Evolutionary conservation across 1,284 basidiomycete species (phyloP).

Genomic region (Papiliotrema flavescens): DNA sequence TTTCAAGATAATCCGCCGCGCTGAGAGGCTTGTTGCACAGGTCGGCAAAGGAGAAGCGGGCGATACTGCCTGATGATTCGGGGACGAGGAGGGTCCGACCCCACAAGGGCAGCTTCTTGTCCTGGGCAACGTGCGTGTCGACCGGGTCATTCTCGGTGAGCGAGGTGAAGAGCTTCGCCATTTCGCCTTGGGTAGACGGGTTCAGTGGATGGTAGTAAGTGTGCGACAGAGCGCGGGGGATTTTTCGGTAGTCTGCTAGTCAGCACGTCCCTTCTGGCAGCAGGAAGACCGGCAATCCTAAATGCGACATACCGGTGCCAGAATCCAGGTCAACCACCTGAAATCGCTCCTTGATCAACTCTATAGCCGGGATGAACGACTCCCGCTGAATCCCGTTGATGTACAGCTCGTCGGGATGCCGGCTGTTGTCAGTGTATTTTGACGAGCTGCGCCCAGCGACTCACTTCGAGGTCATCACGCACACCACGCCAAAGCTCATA

Average conservation of each 20-base stretch:
- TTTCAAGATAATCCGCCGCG: constrained; percentile 93
- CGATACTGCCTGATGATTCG: constrained; percentile 70
- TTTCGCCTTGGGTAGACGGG: constrained; percentile 57
- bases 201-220: constrained; percentile 84
- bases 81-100: constrained; percentile 78
- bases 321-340: constrained; percentile 89
- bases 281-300: background rate
- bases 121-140: constrained; percentile 55
- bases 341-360: constrained; percentile 82
- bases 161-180: constrained; percentile 77
- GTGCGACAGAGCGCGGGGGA: constrained; percentile 82
- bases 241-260: constrained; percentile 76
- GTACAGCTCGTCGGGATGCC: constrained; percentile 95
- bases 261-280: no score
- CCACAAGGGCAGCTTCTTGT: constrained; percentile 78
- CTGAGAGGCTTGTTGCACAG: constrained; percentile 86
- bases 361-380: constrained; percentile 94
- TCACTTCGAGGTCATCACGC: constrained; percentile 95
- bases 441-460: constrained; percentile 29
- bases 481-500: constrained; percentile 83
- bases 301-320: constrained; percentile 66
- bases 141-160: constrained; percentile 53
- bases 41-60: constrained; percentile 81
- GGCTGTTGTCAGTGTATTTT: constrained; percentile 55
- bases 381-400: constrained; percentile 97